phyloP scores from a whole-genome alignment of 2,329 filamentous ascomycete species.

The Myriosclerotinia curreyana region DNA sequence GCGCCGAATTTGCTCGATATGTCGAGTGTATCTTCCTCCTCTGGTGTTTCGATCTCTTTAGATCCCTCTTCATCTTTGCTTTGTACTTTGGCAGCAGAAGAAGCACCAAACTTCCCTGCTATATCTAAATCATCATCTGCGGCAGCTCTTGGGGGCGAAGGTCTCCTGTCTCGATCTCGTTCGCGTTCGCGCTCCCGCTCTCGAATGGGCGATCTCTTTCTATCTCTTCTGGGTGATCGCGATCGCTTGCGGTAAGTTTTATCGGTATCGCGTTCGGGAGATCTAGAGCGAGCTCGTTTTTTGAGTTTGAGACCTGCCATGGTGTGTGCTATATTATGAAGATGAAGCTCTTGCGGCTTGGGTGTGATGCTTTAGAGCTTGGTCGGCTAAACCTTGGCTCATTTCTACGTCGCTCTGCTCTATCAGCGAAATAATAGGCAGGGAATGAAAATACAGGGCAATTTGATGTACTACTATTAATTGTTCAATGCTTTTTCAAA shows the following conservation, averaged over 20 bases:
- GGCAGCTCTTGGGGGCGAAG: slow-evolving; percentile 42
- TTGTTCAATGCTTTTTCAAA: too few relatives aligned
- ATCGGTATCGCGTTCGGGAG: slow-evolving; percentile 18
- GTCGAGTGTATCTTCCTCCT: slow-evolving; percentile 21
- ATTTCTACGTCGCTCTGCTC: not conserved
- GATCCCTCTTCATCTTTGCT: slow-evolving; percentile 21
- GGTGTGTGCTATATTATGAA: not conserved
- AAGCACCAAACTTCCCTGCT: slow-evolving; percentile 37
- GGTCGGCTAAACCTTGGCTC: slow-evolving; percentile 12
- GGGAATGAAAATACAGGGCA: not conserved
- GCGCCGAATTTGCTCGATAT: slow-evolving; percentile 22
- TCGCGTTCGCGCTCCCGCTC: slow-evolving; percentile 40
- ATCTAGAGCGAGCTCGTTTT: slow-evolving; percentile 20
- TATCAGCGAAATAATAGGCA: not conserved
- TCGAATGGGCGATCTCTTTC: slow-evolving; percentile 45
- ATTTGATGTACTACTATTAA: not conserved
- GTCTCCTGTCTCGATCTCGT: slow-evolving; percentile 50
- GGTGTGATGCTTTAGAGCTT: not conserved
- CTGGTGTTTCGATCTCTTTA: not conserved
- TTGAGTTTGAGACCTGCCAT: slow-evolving; percentile 23
- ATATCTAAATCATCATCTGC: slow-evolving; percentile 38
- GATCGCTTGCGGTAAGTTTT: slow-evolving; percentile 21
- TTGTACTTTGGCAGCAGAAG: slow-evolving; percentile 4
- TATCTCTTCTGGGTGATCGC: slow-evolving; percentile 36
- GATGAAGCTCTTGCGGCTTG: slow-evolving; percentile 2